These are phyloP conservation scores for Penicillium sp. DNA, from an alignment of 2,329 filamentous ascomycete species.

Conservation along the genomic window DNA sequence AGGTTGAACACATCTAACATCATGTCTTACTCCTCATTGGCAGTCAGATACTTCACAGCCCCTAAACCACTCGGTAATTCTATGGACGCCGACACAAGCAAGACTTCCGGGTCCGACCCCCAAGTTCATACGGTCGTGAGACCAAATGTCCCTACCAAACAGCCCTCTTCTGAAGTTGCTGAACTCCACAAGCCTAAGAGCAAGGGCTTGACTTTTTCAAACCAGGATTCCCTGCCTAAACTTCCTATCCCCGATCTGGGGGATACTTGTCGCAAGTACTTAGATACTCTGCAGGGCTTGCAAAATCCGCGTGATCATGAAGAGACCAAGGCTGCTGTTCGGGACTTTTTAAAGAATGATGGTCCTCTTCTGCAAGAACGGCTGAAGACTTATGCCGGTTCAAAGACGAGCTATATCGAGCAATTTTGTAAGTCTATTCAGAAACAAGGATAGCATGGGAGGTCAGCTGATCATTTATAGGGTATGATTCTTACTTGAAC, in stretches of 20 bases:
- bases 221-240: conserved; percentile 84
- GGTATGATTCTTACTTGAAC: conserved; percentile 98
- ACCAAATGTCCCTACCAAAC: conserved; percentile 17
- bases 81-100: conserved; percentile 46
- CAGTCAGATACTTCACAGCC: conserved; percentile 69
- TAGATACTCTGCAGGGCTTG: conserved; percentile 74
- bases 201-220: conserved; percentile 79
- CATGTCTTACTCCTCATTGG: conserved; percentile 60
- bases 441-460: background rate
- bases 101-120: conserved; percentile 4
- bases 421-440: conserved; percentile 77
- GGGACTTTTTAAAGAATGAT: conserved; percentile 77
- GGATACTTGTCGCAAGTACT: conserved; percentile 72
- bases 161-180: conserved; percentile 10
- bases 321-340: conserved; percentile 75
- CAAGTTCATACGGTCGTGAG: conserved; percentile 25
- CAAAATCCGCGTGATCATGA: conserved; percentile 78
- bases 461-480: conserved; percentile 47
- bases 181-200: conserved; percentile 39
- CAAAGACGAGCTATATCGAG: conserved; percentile 94
- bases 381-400: conserved; percentile 83
- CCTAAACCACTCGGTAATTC: conserved; percentile 72
- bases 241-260: conserved; percentile 90
- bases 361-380: conserved; percentile 84
- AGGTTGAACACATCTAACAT: conserved; percentile 44